phyloP scores from a whole-genome alignment of 352 stramenopile species.

The Globisporangium orthogonon region DNA sequence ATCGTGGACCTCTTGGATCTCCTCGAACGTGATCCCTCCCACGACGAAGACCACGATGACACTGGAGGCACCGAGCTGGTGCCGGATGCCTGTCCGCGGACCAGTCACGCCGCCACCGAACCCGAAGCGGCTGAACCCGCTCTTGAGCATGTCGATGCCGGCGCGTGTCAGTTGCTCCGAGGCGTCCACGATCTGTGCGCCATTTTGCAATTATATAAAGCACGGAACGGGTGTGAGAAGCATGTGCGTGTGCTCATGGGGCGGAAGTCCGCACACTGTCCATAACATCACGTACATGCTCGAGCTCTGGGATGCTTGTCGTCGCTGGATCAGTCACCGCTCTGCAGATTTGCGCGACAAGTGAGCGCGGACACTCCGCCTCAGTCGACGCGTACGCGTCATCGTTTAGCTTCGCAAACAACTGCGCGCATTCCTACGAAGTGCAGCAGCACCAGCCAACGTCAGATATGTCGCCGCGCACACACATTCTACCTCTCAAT shows the following conservation, averaged over 20 bases:
- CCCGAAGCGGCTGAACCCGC: constrained; percentile 77
- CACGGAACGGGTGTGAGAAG: neutral
- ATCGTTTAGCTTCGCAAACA: constrained; percentile 36
- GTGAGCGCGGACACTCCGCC: constrained; percentile 15
- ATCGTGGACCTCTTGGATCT: constrained; percentile 67
- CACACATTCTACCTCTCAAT: neutral
- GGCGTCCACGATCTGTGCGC: constrained; percentile 55
- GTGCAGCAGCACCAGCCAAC: neutral
- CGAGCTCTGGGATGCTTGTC: constrained; percentile 25
- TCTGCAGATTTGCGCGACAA: constrained; percentile 45
- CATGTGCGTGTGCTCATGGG: too few relatives aligned
- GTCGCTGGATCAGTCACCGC: constrained; percentile 27
- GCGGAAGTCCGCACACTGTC: neutral
- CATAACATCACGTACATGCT: constrained; percentile 30
- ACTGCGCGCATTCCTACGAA: constrained; percentile 53
- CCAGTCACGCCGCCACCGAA: constrained; percentile 30
- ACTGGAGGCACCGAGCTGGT: constrained; percentile 30
- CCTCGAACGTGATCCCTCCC: constrained; percentile 71
- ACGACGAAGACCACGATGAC: constrained; percentile 70
- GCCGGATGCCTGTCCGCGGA: constrained; percentile 10
- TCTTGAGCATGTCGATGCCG: constrained; percentile 76
- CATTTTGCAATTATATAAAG: too few relatives aligned
- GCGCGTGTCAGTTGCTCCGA: constrained; percentile 71
- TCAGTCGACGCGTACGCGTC: constrained; percentile 13
- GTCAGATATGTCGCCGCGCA: neutral